These are phyloP conservation scores for Pleurotus giganteus DNA, from an alignment of 768 basidiomycete genomes.

Conservation along the genomic window DNA sequence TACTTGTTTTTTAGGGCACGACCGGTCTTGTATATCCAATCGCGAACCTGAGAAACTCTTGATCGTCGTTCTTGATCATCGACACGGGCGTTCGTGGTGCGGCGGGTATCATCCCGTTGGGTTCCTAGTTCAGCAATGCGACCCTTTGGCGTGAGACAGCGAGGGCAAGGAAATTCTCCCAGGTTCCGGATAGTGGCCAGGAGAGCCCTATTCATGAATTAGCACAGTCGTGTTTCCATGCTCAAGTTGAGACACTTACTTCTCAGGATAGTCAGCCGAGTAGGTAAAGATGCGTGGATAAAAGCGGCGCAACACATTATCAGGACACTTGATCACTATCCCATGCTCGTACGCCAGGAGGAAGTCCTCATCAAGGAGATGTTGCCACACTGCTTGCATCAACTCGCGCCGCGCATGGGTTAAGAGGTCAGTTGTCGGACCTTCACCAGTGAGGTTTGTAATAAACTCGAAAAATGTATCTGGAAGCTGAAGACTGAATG, in stretches of 20 bases:
- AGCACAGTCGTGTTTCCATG: not conserved
- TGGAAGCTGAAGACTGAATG: constrained; percentile 9
- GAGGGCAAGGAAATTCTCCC: constrained; percentile 7
- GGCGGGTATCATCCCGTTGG: constrained; percentile 17
- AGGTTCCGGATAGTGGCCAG: constrained; percentile 6
- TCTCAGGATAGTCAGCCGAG: constrained; percentile 26
- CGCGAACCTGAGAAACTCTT: not conserved
- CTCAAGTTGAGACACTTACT: constrained; percentile 4
- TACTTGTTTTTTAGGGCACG: not conserved
- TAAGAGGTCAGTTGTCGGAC: not conserved
- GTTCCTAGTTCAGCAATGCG: constrained; percentile 7
- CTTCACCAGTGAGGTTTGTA: not conserved
- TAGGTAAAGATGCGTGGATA: constrained; percentile 23
- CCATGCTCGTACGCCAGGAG: constrained; percentile 20
- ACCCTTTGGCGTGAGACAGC: not conserved
- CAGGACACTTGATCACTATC: constrained; percentile 19
- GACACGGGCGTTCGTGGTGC: not conserved
- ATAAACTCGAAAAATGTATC: constrained; percentile 9
- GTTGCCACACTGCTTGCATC: constrained; percentile 22
- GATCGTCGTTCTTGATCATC: not conserved
- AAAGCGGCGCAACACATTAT: constrained; percentile 18
- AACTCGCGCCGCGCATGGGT: constrained; percentile 15
- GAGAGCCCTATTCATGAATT: constrained; percentile 1
- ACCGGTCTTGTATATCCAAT: not conserved
- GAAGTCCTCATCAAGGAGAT: constrained; percentile 22